Conservation (phyloP, 2,329 filamentous ascomycete species). For the Sporothrix brasiliensis region DNA sequence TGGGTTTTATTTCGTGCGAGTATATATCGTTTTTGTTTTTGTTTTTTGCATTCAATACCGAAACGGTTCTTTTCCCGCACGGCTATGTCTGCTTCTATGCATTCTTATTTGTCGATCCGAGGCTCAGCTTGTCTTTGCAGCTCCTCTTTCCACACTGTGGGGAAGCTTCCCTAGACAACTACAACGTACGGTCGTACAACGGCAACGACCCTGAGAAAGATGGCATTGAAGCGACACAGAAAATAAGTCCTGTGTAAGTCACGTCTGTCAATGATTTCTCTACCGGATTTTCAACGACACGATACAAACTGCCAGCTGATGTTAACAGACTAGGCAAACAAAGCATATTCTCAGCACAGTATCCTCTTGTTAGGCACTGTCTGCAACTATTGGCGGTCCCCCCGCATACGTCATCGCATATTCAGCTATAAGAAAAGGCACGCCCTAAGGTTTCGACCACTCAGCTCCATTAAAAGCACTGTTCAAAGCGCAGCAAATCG, state of each 20-base stretch:
- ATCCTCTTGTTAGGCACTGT: not conserved
- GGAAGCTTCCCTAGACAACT: not conserved
- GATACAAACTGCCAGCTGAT: not conserved
- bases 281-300: not conserved
- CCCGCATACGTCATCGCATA: conserved; percentile 15
- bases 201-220: not conserved
- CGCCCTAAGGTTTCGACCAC: not conserved
- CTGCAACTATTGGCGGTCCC: not conserved
- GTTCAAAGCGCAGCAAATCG: not conserved
- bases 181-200: not conserved
- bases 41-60: not conserved
- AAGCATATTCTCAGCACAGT: not conserved
- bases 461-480: not conserved
- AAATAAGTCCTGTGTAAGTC: no score
- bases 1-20: not conserved
- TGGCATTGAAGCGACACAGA: not conserved
- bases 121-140: not conserved
- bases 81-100: not conserved
- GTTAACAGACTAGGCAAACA: not conserved
- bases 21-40: not conserved
- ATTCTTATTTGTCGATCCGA: not conserved
- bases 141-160: not conserved
- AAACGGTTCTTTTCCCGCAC: not conserved
- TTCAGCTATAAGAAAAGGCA: not conserved
- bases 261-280: not conserved